A percentile compares a stretch with the other conserved stretches of the same genome.
Evolutionary conservation across 2,329 filamentous ascomycete species (phyloP).

Genomic region (Xylaria sp.): DNA sequence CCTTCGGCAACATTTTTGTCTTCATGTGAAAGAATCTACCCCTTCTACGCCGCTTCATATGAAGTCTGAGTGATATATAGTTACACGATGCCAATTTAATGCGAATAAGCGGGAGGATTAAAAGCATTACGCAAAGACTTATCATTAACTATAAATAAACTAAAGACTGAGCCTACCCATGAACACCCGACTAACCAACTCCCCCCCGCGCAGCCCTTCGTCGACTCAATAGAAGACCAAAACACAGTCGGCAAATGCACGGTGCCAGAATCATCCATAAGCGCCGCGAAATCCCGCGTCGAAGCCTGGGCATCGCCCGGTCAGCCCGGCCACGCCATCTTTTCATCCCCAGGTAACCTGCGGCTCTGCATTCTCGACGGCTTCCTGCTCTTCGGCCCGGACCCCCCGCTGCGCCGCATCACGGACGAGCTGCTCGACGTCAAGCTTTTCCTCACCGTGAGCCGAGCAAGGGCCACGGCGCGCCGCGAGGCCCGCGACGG

Average conservation of each 20-base stretch:
- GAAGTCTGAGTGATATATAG: not conserved
- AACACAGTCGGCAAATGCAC: conserved; percentile 69
- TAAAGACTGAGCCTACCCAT: not conserved
- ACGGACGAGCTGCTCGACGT: conserved; percentile 73
- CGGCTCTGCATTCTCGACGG: conserved; percentile 84
- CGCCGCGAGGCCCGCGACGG: conserved; percentile 76
- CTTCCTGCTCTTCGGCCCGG: conserved; percentile 80
- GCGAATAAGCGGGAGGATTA: not conserved
- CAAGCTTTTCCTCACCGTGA: conserved; percentile 80
- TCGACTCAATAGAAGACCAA: conserved; percentile 70
- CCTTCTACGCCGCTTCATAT: not conserved
- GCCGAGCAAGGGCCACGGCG: conserved; percentile 70
- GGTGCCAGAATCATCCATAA: conserved; percentile 60
- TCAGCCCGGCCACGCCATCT: conserved; percentile 55
- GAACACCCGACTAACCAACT: conserved; percentile 15
- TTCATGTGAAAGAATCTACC: not conserved
- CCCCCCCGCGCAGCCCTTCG: conserved; percentile 54
- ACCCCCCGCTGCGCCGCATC: conserved; percentile 52
- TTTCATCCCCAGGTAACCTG: conserved; percentile 49
- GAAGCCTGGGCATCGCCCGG: conserved; percentile 58
- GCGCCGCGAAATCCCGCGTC: conserved; percentile 60
- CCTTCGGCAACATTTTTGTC: not conserved
- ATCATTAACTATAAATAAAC: conserved; percentile 1
- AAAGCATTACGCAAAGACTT: not conserved
- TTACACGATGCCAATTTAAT: not conserved